phyloP scores from a whole-genome alignment of 176 grass and related monocot genomes.

The sorghum (Sorghum bicolor) region DNA sequence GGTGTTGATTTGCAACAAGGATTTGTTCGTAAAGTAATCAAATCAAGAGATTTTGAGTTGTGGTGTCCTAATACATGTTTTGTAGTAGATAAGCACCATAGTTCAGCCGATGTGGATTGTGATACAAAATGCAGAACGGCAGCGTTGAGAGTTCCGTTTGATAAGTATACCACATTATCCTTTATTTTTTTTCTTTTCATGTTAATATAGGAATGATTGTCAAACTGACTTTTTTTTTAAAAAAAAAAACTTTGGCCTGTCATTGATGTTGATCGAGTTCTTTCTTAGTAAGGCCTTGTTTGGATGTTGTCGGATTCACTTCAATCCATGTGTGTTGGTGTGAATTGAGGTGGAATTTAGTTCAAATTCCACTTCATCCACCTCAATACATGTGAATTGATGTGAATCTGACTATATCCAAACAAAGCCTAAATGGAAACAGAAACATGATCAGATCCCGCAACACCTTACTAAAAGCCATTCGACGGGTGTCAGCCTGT shows the following conservation, averaged over 20 bases:
- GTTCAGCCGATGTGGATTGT: no score
- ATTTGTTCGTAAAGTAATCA: not conserved
- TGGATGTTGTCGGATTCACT: no score
- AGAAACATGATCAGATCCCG: not conserved
- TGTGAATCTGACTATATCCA: no score
- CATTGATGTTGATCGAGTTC: not conserved
- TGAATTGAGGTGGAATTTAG: no score
- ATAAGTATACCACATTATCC: not conserved
- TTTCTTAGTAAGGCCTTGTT: not conserved
- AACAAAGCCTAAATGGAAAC: no score
- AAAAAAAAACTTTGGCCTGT: not conserved
- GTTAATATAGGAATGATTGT: not conserved
- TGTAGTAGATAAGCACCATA: not conserved
- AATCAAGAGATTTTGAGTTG: not conserved
- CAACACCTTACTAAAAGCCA: not conserved
- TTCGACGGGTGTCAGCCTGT: no score
- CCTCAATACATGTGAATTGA: no score
- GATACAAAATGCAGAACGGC: not conserved
- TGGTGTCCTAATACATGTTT: not conserved
- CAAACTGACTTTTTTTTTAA: not conserved
- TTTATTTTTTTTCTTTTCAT: not conserved
- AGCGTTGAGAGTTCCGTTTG: not conserved
- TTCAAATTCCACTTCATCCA: no score
- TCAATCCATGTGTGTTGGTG: no score
- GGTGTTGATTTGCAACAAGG: not conserved